These are phyloP conservation scores for Mycena kentingensis DNA, from an alignment of 768 basidiomycete genomes.

Conservation along the genomic window DNA sequence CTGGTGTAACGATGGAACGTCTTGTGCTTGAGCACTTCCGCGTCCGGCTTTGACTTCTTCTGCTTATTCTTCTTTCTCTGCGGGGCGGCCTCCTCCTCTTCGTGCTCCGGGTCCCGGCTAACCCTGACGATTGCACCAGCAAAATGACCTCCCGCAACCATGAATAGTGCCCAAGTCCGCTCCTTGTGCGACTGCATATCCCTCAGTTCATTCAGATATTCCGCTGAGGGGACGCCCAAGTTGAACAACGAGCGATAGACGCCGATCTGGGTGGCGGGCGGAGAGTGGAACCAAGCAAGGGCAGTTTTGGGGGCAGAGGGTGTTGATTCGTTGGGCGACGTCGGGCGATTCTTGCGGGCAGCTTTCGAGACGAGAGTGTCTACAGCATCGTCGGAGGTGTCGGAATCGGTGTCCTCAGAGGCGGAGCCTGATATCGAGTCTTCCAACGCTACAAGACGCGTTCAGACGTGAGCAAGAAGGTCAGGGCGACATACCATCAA, in stretches of 20 bases:
- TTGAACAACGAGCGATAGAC: slow-evolving; percentile 76
- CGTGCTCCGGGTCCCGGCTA: slow-evolving; percentile 51
- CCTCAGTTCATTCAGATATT: slow-evolving; percentile 62
- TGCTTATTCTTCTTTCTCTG: slow-evolving; percentile 52
- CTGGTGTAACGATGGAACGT: slow-evolving; percentile 99
- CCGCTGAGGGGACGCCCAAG: slow-evolving; percentile 40
- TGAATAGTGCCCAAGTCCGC: slow-evolving; percentile 90
- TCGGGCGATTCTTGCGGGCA: slow-evolving; percentile 46
- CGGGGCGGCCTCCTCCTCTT: slow-evolving; percentile 36
- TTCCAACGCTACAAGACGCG: slow-evolving; percentile 55
- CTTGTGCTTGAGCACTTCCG: slow-evolving; percentile 84
- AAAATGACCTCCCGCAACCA: slow-evolving; percentile 98
- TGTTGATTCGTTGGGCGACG: slow-evolving; percentile 43
- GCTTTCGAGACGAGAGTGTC: slow-evolving; percentile 66
- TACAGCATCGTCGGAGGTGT: slow-evolving; percentile 58
- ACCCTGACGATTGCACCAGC: slow-evolving; percentile 88
- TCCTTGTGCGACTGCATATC: slow-evolving; percentile 69
- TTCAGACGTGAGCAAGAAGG: neutral
- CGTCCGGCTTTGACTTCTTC: slow-evolving; percentile 72
- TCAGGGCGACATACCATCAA: slow-evolving; percentile 64
- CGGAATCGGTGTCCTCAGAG: slow-evolving; percentile 56
- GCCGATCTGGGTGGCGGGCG: slow-evolving; percentile 86
- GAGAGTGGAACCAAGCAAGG: slow-evolving; percentile 88
- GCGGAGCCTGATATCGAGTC: slow-evolving; percentile 93
- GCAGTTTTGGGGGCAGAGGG: slow-evolving; percentile 56